These are phyloP conservation scores for Pyropia haitanensis DNA, from an alignment of 23 red algal genomes.

Conservation along the genomic window DNA sequence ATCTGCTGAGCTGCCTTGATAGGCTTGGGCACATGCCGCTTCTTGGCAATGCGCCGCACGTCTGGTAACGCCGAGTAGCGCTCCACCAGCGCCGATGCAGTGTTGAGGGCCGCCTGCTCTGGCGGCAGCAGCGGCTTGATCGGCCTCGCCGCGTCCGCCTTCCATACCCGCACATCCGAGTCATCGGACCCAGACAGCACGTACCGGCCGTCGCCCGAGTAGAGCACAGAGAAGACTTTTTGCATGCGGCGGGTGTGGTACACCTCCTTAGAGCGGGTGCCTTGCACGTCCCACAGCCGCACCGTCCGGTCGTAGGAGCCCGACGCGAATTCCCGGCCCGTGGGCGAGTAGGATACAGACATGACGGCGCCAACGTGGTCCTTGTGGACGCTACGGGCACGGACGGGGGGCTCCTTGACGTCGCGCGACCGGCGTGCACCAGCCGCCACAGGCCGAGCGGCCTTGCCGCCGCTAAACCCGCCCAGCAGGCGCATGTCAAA, in stretches of 20 bases:
- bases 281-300: slow-evolving; percentile 48
- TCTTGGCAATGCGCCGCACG: slow-evolving; percentile 70
- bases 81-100: slow-evolving; percentile 49
- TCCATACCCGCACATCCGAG: slow-evolving; percentile 96
- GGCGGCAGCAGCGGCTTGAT: slow-evolving; percentile 61
- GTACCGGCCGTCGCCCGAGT: slow-evolving; percentile 61
- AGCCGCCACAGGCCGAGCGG: too few relatives aligned
- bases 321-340: slow-evolving; percentile 76
- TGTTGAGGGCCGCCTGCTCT: slow-evolving; percentile 43
- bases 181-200: slow-evolving; percentile 89
- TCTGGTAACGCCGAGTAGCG: slow-evolving; percentile 42
- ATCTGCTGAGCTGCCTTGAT: slow-evolving; percentile 25
- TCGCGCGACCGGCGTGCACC: not conserved
- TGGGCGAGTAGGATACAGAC: slow-evolving; percentile 78
- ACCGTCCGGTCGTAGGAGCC: slow-evolving; percentile 89
- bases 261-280: slow-evolving; percentile 35
- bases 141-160: slow-evolving; percentile 61
- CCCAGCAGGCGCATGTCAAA: slow-evolving; percentile 77
- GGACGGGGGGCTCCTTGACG: not conserved
- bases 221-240: slow-evolving; percentile 71
- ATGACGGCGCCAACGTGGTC: slow-evolving; percentile 88
- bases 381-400: slow-evolving; percentile 44
- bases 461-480: not conserved
- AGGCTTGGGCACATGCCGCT: slow-evolving; percentile 46
- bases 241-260: slow-evolving; percentile 97